Evolutionary conservation across 2,329 filamentous ascomycete genomes (phyloP).

Genomic region (Colletotrichum limetticola): DNA sequence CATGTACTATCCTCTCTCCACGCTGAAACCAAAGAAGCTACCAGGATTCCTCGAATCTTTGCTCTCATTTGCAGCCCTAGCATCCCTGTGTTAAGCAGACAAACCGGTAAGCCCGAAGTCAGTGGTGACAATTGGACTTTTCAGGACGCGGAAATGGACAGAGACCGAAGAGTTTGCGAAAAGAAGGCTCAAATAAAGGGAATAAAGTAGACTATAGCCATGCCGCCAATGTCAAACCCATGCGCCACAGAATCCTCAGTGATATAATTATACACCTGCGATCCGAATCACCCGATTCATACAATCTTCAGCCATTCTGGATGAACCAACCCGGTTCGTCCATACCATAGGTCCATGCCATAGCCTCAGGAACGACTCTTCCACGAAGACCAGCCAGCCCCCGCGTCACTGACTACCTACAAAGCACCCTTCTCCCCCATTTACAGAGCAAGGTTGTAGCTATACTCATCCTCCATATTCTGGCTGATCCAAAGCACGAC

Average conservation of each 20-base stretch:
- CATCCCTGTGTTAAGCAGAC: no score
- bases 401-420: conserved; percentile 44
- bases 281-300: not conserved
- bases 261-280: conserved; percentile 20
- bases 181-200: conserved; percentile 8
- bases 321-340: not conserved
- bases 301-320: not conserved
- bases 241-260: conserved; percentile 12
- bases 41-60: no score
- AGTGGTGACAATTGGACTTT: no score
- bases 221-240: conserved; percentile 21
- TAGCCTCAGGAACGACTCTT: not conserved
- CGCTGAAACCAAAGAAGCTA: no score
- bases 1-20: no score
- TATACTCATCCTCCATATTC: conserved; percentile 79
- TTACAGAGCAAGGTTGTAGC: conserved; percentile 73
- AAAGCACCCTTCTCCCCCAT: conserved; percentile 60
- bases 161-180: not conserved
- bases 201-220: conserved; percentile 25
- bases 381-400: not conserved
- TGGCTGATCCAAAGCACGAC: conserved; percentile 76
- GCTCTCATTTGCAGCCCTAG: no score
- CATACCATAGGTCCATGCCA: not conserved
- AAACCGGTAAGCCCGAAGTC: no score
- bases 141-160: not conserved